Evolutionary conservation across 768 basidiomycete genomes (phyloP).

Genomic region (Mycena indigotica): DNA sequence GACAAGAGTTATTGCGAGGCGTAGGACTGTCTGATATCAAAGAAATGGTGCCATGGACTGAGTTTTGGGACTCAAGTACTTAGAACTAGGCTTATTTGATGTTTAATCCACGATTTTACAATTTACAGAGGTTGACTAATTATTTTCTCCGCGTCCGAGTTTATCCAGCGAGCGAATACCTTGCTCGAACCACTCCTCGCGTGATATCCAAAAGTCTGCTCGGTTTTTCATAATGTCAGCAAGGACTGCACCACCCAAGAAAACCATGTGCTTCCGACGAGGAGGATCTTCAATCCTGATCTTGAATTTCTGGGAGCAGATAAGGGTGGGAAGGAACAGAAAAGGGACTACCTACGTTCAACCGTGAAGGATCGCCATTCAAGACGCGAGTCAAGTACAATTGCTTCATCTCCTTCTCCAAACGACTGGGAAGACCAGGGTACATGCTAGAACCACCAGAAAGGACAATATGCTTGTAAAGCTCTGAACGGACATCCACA

Average conservation of each 20-base stretch:
- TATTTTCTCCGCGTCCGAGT: slow-evolving; percentile 69
- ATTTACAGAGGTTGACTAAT: slow-evolving; percentile 9
- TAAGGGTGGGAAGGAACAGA: not conserved
- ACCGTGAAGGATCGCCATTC: slow-evolving; percentile 74
- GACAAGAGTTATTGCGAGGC: slow-evolving; percentile 67
- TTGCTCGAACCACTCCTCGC: slow-evolving; percentile 95
- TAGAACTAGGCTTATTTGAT: slow-evolving; percentile 4
- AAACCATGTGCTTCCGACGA: slow-evolving; percentile 98
- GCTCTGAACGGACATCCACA: slow-evolving; percentile 83
- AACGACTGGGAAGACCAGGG: slow-evolving; percentile 91
- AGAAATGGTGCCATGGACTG: slow-evolving; percentile 46
- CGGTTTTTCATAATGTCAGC: slow-evolving; percentile 98
- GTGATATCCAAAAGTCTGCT: slow-evolving; percentile 93
- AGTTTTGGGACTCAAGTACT: slow-evolving; percentile 41
- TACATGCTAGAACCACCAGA: slow-evolving; percentile 99
- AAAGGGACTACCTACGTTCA: slow-evolving; percentile 67
- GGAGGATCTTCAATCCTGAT: slow-evolving; percentile 98
- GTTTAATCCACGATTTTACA: slow-evolving; percentile 14
- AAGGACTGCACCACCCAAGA: slow-evolving; percentile 97
- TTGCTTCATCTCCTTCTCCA: slow-evolving; percentile 99
- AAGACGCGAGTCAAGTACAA: slow-evolving; percentile 93
- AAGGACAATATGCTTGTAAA: slow-evolving; percentile 98
- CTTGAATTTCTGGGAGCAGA: slow-evolving; percentile 86
- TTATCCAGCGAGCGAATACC: slow-evolving; percentile 83
- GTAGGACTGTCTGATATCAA: slow-evolving; percentile 35